Conservation (phyloP, 2,329 filamentous ascomycete genomes). For the Cladosporium phlei region DNA sequence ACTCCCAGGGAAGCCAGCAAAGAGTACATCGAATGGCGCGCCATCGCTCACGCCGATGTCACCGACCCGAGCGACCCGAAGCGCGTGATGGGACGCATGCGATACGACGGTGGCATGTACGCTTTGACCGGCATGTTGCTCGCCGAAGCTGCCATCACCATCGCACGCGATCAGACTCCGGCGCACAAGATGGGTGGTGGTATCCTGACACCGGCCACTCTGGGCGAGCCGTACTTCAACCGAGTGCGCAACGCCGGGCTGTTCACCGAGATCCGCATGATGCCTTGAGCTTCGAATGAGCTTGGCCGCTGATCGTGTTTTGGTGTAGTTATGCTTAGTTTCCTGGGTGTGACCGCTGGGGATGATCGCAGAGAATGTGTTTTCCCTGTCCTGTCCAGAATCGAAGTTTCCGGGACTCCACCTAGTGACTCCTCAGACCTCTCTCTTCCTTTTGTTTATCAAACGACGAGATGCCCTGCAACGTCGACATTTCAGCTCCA, state of each 20-base stretch:
- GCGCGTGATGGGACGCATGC: conserved; percentile 53
- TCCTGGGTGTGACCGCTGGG: too few relatives aligned
- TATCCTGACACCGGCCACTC: conserved; percentile 65
- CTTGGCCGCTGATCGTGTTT: neutral
- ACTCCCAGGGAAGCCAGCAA: conserved; percentile 48
- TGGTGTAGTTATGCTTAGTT: neutral
- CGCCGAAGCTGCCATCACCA: conserved; percentile 59
- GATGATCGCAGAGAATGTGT: too few relatives aligned
- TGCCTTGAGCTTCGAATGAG: conserved; percentile 22
- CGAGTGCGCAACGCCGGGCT: conserved; percentile 58
- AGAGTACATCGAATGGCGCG: conserved; percentile 60
- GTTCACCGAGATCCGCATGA: conserved; percentile 48
- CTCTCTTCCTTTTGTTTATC: too few relatives aligned
- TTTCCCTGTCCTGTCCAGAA: too few relatives aligned
- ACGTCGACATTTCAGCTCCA: too few relatives aligned
- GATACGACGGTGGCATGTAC: conserved; percentile 61
- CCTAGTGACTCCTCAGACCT: too few relatives aligned
- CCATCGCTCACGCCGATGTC: conserved; percentile 58
- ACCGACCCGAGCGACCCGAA: conserved; percentile 41
- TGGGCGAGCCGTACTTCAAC: conserved; percentile 64
- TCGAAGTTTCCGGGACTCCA: too few relatives aligned
- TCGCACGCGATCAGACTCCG: conserved; percentile 54
- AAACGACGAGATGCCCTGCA: too few relatives aligned
- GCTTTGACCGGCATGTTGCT: conserved; percentile 61
- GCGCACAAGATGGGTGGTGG: conserved; percentile 58